Conservation (phyloP, 202 grass and related monocot species). For the Hordeum pubiflorum region DNA sequence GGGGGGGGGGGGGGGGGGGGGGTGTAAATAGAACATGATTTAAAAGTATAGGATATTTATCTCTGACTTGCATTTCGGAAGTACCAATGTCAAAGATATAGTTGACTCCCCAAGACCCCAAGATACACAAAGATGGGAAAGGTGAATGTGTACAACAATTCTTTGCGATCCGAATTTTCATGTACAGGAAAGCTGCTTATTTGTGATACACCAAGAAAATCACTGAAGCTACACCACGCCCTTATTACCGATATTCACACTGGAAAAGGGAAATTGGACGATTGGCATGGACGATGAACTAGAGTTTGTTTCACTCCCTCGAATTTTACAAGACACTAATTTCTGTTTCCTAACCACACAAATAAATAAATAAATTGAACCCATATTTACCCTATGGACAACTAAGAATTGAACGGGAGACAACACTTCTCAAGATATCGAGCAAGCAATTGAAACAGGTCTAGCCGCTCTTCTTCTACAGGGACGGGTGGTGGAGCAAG, state of each 20-base stretch:
- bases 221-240: not conserved
- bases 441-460: constrained; percentile 51
- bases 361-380: constrained; percentile 35
- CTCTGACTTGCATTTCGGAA: not conserved
- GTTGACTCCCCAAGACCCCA: not conserved
- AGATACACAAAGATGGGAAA: not conserved
- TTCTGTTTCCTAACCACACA: not conserved
- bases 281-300: not conserved
- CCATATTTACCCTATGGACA: constrained; percentile 7
- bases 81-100: not conserved
- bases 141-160: not conserved
- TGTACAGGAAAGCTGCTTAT: not conserved
- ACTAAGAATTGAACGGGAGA: constrained; percentile 47
- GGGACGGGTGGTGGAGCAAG: constrained; percentile 10
- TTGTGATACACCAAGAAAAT: not conserved
- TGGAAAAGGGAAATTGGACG: not conserved
- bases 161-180: not conserved
- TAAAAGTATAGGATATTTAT: not conserved
- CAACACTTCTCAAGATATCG: constrained; percentile 70
- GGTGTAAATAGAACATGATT: not conserved
- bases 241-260: constrained; percentile 12
- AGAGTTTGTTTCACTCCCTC: not conserved
- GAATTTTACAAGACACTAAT: not conserved
- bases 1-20: too few relatives aligned
- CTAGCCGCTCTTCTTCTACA: constrained; percentile 47